Conservation (phyloP, 1,139 yeast genomes). For the Blastobotrys capitulatus region DNA sequence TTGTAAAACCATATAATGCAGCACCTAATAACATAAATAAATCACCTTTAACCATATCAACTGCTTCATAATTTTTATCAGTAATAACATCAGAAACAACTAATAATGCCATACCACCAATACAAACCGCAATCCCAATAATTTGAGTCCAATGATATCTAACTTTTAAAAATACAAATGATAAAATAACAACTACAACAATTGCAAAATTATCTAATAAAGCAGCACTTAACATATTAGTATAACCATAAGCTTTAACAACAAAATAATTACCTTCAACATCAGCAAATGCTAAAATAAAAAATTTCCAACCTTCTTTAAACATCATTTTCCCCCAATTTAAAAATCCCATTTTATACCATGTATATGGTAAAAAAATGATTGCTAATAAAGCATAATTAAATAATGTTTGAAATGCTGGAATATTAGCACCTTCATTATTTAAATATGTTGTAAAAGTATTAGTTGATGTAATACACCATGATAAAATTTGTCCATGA, state of each 20-base stretch:
- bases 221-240: conserved; percentile 40
- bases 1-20: conserved; percentile 41
- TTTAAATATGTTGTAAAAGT: conserved; percentile 39
- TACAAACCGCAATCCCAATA: conserved; percentile 37
- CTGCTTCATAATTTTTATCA: conserved; percentile 36
- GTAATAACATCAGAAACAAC: conserved; percentile 38
- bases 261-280: conserved; percentile 43
- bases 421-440: conserved; percentile 36
- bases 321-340: conserved; percentile 29
- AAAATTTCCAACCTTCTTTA: conserved; percentile 40
- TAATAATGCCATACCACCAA: conserved; percentile 41
- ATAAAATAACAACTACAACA: conserved; percentile 39
- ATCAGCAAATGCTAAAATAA: conserved; percentile 40
- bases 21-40: conserved; percentile 41
- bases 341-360: conserved; percentile 36
- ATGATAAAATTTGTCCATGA: conserved; percentile 39
- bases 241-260: conserved; percentile 40
- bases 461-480: conserved; percentile 40
- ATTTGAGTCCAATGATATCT: conserved; percentile 43
- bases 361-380: conserved; percentile 37
- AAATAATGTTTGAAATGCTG: conserved; percentile 41
- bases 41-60: conserved; percentile 40
- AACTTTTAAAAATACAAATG: conserved; percentile 38
- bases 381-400: conserved; percentile 36
- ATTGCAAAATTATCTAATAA: conserved; percentile 42